Evolutionary conservation across 106 monocot species (phyloP), one percentile per base, ranked within the genome.

Genomic region (Platanthera guangdongensis): DNA sequence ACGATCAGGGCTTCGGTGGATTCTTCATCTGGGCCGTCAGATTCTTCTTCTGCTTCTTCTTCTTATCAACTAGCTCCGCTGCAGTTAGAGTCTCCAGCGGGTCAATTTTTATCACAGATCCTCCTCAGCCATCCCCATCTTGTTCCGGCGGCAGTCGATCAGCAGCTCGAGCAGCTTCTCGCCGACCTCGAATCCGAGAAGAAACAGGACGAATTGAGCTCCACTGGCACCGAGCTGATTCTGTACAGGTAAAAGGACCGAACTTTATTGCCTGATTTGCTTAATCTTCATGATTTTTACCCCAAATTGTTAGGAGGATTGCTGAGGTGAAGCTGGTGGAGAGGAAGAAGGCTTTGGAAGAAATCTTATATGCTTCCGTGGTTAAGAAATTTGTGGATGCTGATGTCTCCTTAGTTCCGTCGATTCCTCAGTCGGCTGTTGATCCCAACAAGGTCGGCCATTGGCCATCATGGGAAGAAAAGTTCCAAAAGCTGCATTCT

Each of bases 161-260:
- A 90, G 57, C 94, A 94, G 81, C 88, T 94, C 10, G 82, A 94
- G 57, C 88, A 94, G 80, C 90, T 94, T 5, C 83, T 88, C 47
- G 87, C 78, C 4, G 88, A 86, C 32, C 84, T 76, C 8, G 88
- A 94, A n/a, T 77, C 81, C 48, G 85, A 88, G 57, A 84, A 86
- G 77, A 71, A 46, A 32, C 82, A 78, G 68, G 88, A 91, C 50
- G 82, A 85, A 11, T 74, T 86, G 4, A 51, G 80, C 50, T 60
- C 82, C 53, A n/a, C 88, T 7, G 77, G 81, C 65, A 84, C 78
- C 15, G 89, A 89, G 48, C 84, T 91, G 52, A 76, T 87, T 22
- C 71, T 94, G 53, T 91, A 88, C 85, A 84, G 81, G 54, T 57
- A 45, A 54, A 68, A 53, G 1, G 11, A 51, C n/a, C 21, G 50